A percentile compares a stretch with the other conserved stretches of the same genome.
These are phyloP conservation scores for Clavariopsis aquatica DNA, from an alignment of 495 filamentous ascomycete species.

Conservation along the genomic window DNA sequence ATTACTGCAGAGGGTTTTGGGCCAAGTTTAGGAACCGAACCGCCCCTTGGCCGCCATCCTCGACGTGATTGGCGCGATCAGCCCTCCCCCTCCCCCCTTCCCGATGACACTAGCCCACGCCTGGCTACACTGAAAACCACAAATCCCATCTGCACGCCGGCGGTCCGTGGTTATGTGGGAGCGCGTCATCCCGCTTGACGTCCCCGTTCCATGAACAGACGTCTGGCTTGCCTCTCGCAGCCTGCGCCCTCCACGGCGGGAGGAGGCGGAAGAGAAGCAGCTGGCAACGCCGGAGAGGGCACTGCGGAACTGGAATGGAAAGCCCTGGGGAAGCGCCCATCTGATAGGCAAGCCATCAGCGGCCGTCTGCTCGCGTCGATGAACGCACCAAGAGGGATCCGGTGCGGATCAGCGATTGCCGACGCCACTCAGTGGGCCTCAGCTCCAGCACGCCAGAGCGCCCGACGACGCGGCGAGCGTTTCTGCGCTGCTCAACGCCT, in stretches of 20 bases:
- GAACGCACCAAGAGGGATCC: background rate
- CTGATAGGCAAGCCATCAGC: constrained; percentile 6
- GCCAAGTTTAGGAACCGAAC: background rate
- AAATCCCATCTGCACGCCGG: constrained; percentile 4
- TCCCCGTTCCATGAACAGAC: background rate
- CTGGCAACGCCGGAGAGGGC: background rate
- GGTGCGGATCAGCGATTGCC: constrained; percentile 25
- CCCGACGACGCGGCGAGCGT: background rate
- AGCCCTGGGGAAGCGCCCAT: background rate
- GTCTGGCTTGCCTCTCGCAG: background rate
- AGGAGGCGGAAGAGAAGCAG: background rate
- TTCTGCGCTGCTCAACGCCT: constrained; percentile 12
- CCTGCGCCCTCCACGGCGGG: background rate
- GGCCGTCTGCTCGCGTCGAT: background rate
- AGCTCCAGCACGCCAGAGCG: background rate
- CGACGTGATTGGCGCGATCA: background rate
- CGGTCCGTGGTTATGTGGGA: constrained; percentile 11
- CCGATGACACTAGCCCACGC: background rate
- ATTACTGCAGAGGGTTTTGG: too few species aligned
- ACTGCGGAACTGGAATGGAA: background rate
- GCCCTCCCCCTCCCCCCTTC: too few species aligned
- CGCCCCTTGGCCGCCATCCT: background rate
- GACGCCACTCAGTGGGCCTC: constrained; percentile 22
- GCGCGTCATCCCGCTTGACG: constrained; percentile 13
- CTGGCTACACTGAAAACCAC: background rate